These are phyloP conservation scores for Ophiostoma pallidulum DNA, from an alignment of 2,329 filamentous ascomycete species.

Conservation along the genomic window DNA sequence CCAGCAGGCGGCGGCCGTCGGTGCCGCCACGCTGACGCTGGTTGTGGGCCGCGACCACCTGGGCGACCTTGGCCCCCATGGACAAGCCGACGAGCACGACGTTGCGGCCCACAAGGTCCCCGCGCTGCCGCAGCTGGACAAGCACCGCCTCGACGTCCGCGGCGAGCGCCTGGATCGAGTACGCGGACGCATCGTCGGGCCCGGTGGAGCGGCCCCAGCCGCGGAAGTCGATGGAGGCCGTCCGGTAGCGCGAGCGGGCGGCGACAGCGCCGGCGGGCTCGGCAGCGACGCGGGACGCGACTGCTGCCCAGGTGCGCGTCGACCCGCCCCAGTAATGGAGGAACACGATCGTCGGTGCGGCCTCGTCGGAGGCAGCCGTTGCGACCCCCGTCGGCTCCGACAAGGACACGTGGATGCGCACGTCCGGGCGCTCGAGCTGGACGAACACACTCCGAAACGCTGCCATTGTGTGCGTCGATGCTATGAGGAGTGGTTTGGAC, in stretches of 20 bases:
- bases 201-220: slow-evolving; percentile 29
- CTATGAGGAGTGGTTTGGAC: too few species aligned
- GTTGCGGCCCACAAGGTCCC: slow-evolving; percentile 6
- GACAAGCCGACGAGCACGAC: slow-evolving; percentile 29
- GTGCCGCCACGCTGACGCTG: background rate
- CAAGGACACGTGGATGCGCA: background rate
- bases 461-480: too few species aligned
- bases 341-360: slow-evolving; percentile 19
- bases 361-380: background rate
- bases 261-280: too few species aligned
- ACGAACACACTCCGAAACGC: background rate
- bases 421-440: background rate
- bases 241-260: too few species aligned
- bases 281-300: slow-evolving; percentile 14
- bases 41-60: slow-evolving; percentile 17
- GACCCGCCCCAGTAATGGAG: slow-evolving; percentile 32
- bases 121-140: slow-evolving; percentile 5
- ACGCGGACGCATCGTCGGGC: slow-evolving; percentile 19
- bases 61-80: slow-evolving; percentile 31
- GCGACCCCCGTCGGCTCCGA: background rate
- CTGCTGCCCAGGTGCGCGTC: slow-evolving; percentile 22
- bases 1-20: background rate
- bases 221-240: slow-evolving; percentile 25
- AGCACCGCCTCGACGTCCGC: slow-evolving; percentile 19
- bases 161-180: slow-evolving; percentile 23